Evolutionary conservation across 345 rosid species (phyloP), one percentile per base, ranked within the genome.

Genomic region (Citrus glauca): DNA sequence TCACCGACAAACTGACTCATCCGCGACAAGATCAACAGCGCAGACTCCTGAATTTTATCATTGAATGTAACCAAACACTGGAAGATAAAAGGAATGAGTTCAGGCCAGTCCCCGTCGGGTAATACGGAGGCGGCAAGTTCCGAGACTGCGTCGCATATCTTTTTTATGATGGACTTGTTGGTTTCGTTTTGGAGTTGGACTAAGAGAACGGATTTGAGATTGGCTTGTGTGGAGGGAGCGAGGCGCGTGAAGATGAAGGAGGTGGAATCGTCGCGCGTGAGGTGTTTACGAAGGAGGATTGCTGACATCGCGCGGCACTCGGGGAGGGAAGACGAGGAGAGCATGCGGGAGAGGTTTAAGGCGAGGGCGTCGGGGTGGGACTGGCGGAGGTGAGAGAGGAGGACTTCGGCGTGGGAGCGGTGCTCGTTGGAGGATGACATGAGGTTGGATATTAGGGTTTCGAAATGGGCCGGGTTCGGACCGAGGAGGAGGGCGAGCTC

Each of bases 401-500:
- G 80, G 7, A 85, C 80, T 85, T 92, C 97, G 11, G 94, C 94
- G 66, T 85, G 87, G 33, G 92, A 89, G 4, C 94, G 91, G 24
- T 86, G 90, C 3, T 92, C 97, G 82, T 90, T 92, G 66, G 92
- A 82, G 8, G 97, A 87, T 22, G 97, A 90, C 94, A 92, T 87
- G 63, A 90, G 91, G 69, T 86, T 85, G 22, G 90, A 78, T 75
- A 92, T 87, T 75, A 90, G 89, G 87, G 83, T 78, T 85, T 90
- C 92, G 76, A 92, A 90, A 40, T 85, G 90, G 9, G 87, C 79
- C 11, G 88, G 81, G 74, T 92, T 94, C 6, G 89, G 81, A 2
- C 89, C 86, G 66, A 87, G 80, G 64, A 87, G 77, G 68, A 69
- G 73, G 1, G 81, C 75, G 71, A 87, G 81, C 66, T 87, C 86